Base-by-base conservation (phyloP, 768 basidiomycete species). In the Coprinellus micaceus region DNA sequence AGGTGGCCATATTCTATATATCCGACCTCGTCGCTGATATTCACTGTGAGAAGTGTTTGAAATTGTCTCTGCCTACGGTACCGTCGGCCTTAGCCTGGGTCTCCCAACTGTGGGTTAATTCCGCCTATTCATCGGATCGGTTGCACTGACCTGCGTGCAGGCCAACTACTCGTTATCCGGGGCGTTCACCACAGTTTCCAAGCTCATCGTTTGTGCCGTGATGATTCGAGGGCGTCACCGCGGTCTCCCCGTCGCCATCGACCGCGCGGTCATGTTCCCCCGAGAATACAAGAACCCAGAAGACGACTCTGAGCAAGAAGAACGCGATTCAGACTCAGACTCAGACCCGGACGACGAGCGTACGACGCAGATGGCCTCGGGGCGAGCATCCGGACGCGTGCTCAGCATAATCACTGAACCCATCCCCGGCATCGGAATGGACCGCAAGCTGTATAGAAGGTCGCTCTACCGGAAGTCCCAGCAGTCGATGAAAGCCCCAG, bases 221-320 rank as follows among this genome's bases (percentile, higher is more conserved):
- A 98, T 98, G 92, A 80, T 99, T 58, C 89, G 97, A 56, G 94
- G 94, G 7, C 82, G 93, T 12, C 94, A 98, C 69, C 86, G 94
- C 46, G 91, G 92, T 36, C 74, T 94, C 6, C 91, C 91, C 0
- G 86, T 90, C 21, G 92, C 91, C 9, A 92, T 94, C 46, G 91
- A 94, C 70, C 84, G 94, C 52, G 91, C 94, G 0, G 82, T 95
- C 51, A 78, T 95, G 66, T 77, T 94, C 17, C 93, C 91, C 0
- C 75, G 74, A 33, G 91, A 91, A 56, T 82, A 82, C 57, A 63
- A 76, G 58, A 69, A 67, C 33, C 58, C 19, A 52, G 30, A 39
- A 5, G 28, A 33, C 33, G 13, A 44, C 22, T 5, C 29, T 17
- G 2, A 21, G 29, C 22, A 19, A 17, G 17, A 19, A 9, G 29